Evolutionary conservation across 2,329 filamentous ascomycete species (phyloP).

Genomic region (Xylariaceae sp.): DNA sequence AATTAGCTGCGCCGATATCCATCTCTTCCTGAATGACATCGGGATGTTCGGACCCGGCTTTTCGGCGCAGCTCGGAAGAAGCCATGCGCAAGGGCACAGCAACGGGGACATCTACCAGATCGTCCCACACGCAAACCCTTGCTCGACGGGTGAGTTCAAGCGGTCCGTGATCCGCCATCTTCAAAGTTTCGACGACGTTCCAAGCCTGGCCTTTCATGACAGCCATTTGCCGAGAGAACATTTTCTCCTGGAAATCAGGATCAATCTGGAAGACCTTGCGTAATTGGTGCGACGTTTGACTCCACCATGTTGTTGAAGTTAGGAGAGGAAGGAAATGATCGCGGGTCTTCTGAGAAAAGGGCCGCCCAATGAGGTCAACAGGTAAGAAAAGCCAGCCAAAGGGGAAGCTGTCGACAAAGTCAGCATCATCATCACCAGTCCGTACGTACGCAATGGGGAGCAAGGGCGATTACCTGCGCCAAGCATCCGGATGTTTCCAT

Average conservation of each 20-base stretch:
- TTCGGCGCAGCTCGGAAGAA: slow-evolving; percentile 76
- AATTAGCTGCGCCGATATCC: slow-evolving; percentile 74
- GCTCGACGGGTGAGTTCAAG: slow-evolving; percentile 86
- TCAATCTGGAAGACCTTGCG: slow-evolving; percentile 87
- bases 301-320: slow-evolving; percentile 96
- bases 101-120: slow-evolving; percentile 91
- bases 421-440: slow-evolving; percentile 19
- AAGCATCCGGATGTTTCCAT: slow-evolving; percentile 96
- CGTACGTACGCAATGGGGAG: background rate
- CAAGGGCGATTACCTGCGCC: slow-evolving; percentile 48
- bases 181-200: slow-evolving; percentile 98
- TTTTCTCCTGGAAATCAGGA: slow-evolving; percentile 93
- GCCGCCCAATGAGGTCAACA: slow-evolving; percentile 90
- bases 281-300: slow-evolving; percentile 81
- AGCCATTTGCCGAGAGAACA: slow-evolving; percentile 97
- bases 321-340: slow-evolving; percentile 94
- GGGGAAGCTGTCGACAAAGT: slow-evolving; percentile 68
- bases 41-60: slow-evolving; percentile 45
- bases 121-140: slow-evolving; percentile 96
- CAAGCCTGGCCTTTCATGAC: slow-evolving; percentile 99
- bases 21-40: slow-evolving; percentile 73
- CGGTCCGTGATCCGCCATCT: slow-evolving; percentile 86
- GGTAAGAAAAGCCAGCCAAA: slow-evolving; percentile 98
- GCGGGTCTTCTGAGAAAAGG: slow-evolving; percentile 89
- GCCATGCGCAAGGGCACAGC: slow-evolving; percentile 84